Evolutionary conservation across 495 filamentous ascomycete genomes (phyloP).

Genomic region (Tuber indicum): DNA sequence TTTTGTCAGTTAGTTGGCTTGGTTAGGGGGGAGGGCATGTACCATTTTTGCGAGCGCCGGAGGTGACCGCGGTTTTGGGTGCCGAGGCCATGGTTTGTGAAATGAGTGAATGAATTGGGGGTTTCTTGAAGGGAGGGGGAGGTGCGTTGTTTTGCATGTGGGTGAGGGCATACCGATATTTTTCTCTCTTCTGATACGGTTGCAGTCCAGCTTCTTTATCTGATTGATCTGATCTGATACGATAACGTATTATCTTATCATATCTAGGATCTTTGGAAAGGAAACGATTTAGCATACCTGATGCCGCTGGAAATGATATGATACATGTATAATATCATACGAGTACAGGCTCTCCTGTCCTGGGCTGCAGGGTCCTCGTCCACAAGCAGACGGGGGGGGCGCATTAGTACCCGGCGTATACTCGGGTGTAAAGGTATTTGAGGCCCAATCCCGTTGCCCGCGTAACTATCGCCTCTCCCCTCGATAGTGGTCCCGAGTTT

Average conservation of each 20-base stretch:
- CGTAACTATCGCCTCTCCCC: too few relatives aligned
- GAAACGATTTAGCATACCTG: neutral
- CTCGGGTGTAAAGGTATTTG: too few relatives aligned
- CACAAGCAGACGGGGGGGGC: too few relatives aligned
- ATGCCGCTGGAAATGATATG: neutral
- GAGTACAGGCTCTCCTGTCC: too few relatives aligned
- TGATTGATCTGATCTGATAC: neutral
- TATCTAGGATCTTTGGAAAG: neutral
- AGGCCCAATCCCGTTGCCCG: too few relatives aligned
- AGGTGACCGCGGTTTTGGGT: conserved; percentile 42
- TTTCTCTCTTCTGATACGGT: neutral
- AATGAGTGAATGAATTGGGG: too few relatives aligned
- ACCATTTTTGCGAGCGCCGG: conserved; percentile 46
- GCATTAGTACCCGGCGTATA: too few relatives aligned
- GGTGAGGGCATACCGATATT: neutral
- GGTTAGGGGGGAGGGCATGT: conserved; percentile 10
- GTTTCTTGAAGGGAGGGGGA: neutral
- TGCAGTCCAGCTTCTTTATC: neutral
- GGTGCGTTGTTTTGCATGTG: neutral
- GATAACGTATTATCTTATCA: conserved; percentile 4
- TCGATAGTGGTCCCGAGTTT: too few relatives aligned
- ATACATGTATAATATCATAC: too few relatives aligned
- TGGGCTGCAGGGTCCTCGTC: too few relatives aligned
- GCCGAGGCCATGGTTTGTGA: neutral
- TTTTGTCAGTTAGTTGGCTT: neutral